Evolutionary conservation across 176 grass and related monocot species (phyloP), one percentile per base, ranked within the genome.

Genomic region (Eragrostis curvula): DNA sequence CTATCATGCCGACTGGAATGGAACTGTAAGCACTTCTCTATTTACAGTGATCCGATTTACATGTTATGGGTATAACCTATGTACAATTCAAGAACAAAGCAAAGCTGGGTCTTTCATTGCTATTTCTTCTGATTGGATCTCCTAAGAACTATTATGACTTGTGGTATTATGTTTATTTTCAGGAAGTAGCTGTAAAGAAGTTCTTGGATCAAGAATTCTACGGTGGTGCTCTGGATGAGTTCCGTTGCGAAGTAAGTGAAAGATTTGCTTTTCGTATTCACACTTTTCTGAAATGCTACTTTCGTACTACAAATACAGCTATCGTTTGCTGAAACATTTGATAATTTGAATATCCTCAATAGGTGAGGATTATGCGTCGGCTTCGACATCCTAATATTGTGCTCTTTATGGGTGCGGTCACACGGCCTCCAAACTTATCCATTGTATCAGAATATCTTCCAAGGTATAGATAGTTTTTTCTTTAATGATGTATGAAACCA

Each of bases 171-270:
- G 52, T 68, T 73, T 71, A 90, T 93, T 79, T 85, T 77, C 81
- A 97, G 95, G 95, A 97, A 94, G 95, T 97, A 85, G 95, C 95
- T 90, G 92, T 97, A 61, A 97, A 97, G 83, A 97, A 97, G 68
- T 97, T 97, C 76, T 90, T 94, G 71, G 92, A 97, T 81, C 95
- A 97, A 83, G 95, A 97, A 11, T 97, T 97, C 50, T 97, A 97
- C 78, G 95, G 95, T 71, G 95, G 88, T 92, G 92, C 95, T 86
- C 80, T 97, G 67, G 95, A 94, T 90, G 95, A 97, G 64, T 97
- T 97, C 61, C 92, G 89, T 82, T 87, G 95, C 23, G 92, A 97
- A 88, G 92, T 94, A 79, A 21, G 86, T 88, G 81, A 66, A 71
- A 16, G 10, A 46, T 56, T 84, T 77, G 71, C 51, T 39, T 73